Percentiles rank a stretch among this genome's conserved stretches.
Conservation (phyloP, 768 basidiomycete genomes). For the Amanita pseudoporphyria region DNA sequence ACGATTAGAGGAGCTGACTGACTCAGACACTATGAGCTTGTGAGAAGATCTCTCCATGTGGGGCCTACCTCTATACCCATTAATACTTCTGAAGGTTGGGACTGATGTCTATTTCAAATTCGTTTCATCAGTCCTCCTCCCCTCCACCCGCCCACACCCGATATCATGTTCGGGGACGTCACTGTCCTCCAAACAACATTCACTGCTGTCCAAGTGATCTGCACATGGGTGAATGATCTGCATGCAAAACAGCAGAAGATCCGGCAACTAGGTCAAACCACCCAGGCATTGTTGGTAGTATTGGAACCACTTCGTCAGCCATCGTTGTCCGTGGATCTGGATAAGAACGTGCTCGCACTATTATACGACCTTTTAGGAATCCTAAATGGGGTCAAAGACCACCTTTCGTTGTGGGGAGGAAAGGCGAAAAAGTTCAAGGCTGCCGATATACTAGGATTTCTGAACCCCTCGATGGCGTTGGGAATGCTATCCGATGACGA, state of each 20-base stretch:
- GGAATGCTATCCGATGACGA: constrained; percentile 17
- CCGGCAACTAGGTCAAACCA: neutral
- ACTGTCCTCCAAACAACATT: neutral
- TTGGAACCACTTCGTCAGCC: neutral
- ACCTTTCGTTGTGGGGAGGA: constrained; percentile 12
- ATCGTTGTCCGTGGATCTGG: neutral
- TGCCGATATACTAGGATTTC: constrained; percentile 11
- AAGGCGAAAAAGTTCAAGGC: constrained; percentile 8
- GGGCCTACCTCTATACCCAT: neutral
- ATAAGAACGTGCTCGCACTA: neutral
- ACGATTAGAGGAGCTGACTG: neutral
- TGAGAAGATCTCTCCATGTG: no score
- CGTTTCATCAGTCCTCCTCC: no score
- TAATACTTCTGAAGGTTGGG: no score
- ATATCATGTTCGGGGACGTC: neutral
- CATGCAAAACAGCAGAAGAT: constrained; percentile 4
- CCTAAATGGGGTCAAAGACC: constrained; percentile 14
- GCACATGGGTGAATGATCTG: constrained; percentile 2
- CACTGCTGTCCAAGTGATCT: neutral
- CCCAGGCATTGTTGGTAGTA: neutral
- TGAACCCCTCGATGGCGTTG: constrained; percentile 13
- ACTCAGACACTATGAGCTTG: no score
- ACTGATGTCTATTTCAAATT: no score
- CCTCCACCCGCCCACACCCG: neutral
- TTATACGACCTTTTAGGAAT: constrained; percentile 14